Evolutionary conservation across 202 grass and related monocot genomes (phyloP).

Genomic region (Setaria italica): DNA sequence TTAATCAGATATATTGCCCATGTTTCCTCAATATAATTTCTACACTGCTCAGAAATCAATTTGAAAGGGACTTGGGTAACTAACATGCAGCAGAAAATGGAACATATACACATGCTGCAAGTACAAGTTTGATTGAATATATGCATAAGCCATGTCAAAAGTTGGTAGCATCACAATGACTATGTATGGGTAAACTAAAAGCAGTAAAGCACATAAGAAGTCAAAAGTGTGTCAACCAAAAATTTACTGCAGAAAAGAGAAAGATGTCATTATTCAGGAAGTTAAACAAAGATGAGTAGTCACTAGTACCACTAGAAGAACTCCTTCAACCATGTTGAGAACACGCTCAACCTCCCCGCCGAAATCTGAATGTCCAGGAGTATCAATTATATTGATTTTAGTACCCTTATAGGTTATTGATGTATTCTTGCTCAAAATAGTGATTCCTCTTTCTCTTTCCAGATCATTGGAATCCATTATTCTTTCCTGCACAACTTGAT

Average conservation of each 20-base stretch:
- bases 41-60: slow-evolving; percentile 16
- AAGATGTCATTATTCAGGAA: not conserved
- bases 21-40: slow-evolving; percentile 21
- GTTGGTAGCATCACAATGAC: not conserved
- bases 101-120: not conserved
- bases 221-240: slow-evolving; percentile 25
- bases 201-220: slow-evolving; percentile 19
- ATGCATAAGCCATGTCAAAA: slow-evolving; percentile 7
- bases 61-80: slow-evolving; percentile 21
- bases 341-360: slow-evolving; percentile 97
- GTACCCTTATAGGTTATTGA: slow-evolving; percentile 97
- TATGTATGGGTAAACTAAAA: slow-evolving; percentile 25
- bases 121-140: slow-evolving; percentile 13
- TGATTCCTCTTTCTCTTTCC: slow-evolving; percentile 96
- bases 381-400: slow-evolving; percentile 99
- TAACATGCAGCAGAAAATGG: slow-evolving; percentile 33
- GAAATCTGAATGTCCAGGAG: slow-evolving; percentile 97
- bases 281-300: slow-evolving; percentile 17
- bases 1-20: slow-evolving; percentile 14
- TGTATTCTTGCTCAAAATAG: slow-evolving; percentile 99
- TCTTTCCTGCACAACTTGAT: slow-evolving; percentile 94
- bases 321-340: slow-evolving; percentile 99
- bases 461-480: slow-evolving; percentile 99
- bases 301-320: slow-evolving; percentile 90
- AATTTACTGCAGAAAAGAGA: slow-evolving; percentile 28